Evolutionary conservation across 352 stramenopile genomes (phyloP).

Genomic region (Phytophthora melonis): DNA sequence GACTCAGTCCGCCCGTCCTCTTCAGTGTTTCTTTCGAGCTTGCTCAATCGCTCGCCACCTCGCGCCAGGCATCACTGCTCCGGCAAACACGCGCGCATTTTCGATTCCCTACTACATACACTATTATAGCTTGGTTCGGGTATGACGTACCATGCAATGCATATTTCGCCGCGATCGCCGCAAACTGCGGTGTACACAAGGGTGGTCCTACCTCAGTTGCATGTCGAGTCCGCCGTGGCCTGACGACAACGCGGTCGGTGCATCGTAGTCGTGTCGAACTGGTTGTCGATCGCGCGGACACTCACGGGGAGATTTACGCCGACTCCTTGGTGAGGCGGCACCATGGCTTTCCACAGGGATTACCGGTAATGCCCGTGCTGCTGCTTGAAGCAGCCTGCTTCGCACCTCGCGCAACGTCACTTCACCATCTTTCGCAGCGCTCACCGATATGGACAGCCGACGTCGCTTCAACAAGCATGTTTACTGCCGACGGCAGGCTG

Average conservation of each 20-base stretch:
- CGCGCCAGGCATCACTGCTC: too few relatives aligned
- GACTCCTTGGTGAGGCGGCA: not conserved
- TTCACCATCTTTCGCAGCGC: not conserved
- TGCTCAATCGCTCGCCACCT: not conserved
- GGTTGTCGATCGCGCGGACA: not conserved
- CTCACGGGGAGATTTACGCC: not conserved
- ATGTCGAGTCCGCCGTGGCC: not conserved
- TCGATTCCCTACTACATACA: too few relatives aligned
- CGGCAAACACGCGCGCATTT: too few relatives aligned
- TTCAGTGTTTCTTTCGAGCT: constrained; percentile 30
- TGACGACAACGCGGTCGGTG: not conserved
- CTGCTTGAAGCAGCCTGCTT: not conserved
- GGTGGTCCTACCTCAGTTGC: constrained; percentile 1
- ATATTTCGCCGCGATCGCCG: not conserved
- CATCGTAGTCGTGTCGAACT: not conserved
- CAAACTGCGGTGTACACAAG: not conserved
- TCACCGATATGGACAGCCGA: not conserved
- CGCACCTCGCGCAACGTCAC: not conserved
- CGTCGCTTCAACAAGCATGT: not conserved
- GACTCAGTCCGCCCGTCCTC: constrained; percentile 17
- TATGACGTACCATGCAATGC: too few relatives aligned
- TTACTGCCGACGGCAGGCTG: not conserved
- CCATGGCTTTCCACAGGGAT: not conserved
- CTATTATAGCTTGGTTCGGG: too few relatives aligned
- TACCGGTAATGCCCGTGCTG: not conserved